phyloP scores from a whole-genome alignment of 495 filamentous ascomycete species.

The Opeltia flavorubescens region DNA sequence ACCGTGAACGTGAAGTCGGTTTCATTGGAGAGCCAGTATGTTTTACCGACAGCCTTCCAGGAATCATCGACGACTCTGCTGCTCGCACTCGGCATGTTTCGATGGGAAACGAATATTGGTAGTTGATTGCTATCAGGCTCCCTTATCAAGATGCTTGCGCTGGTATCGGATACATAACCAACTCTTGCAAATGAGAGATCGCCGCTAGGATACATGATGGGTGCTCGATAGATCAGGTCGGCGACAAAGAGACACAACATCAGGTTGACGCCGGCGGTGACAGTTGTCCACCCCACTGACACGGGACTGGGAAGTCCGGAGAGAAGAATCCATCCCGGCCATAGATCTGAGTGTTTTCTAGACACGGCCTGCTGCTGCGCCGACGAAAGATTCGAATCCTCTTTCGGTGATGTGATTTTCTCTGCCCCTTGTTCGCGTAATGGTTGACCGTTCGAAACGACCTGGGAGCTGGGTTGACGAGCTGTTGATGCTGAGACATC shows the following conservation, averaged over 20 bases:
- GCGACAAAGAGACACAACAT: conserved; percentile 47
- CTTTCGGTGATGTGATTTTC: not conserved
- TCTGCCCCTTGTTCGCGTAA: conserved; percentile 4
- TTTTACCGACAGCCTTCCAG: conserved; percentile 54
- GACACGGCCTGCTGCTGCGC: conserved; percentile 10
- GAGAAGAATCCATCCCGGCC: conserved; percentile 3
- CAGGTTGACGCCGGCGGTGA: conserved; percentile 58
- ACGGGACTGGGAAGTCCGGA: conserved; percentile 56
- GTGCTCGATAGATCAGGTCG: conserved; percentile 61
- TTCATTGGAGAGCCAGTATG: conserved; percentile 49
- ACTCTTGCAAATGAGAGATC: conserved; percentile 72
- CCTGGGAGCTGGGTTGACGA: not conserved
- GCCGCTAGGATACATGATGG: conserved; percentile 48
- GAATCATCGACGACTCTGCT: conserved; percentile 14
- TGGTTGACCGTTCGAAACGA: conserved; percentile 1
- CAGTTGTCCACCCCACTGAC: conserved; percentile 37
- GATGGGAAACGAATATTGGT: conserved; percentile 57
- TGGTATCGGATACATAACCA: conserved; percentile 70
- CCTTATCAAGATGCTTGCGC: conserved; percentile 68
- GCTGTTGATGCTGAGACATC: conserved; percentile 7
- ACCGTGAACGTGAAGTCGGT: conserved; percentile 72
- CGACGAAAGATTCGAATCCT: conserved; percentile 1
- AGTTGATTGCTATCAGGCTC: conserved; percentile 65
- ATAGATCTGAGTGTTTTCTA: conserved; percentile 4
- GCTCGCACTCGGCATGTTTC: conserved; percentile 19